A percentile compares a stretch with the other conserved stretches of the same genome.
phyloP scores from a whole-genome alignment of 306 rosid species.

The Citrullus mucosospermus region DNA sequence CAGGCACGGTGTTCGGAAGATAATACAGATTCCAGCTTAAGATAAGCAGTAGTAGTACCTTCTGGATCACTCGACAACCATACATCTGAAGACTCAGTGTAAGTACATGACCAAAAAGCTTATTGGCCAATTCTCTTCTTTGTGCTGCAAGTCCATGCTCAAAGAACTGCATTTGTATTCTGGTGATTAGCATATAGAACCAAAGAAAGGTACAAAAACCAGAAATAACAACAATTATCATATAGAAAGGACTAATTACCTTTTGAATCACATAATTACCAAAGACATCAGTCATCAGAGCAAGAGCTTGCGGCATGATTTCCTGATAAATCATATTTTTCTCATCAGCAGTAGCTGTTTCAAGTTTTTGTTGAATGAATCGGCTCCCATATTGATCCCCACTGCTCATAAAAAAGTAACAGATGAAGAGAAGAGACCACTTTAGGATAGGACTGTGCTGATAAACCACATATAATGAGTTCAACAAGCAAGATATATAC shows the following conservation, averaged over 20 bases:
- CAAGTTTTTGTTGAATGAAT: slow-evolving; percentile 89
- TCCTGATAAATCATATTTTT: slow-evolving; percentile 91
- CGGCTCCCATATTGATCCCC: slow-evolving; percentile 93
- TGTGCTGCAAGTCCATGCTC: slow-evolving; percentile 87
- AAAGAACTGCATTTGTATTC: slow-evolving; percentile 50
- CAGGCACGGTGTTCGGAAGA: neutral
- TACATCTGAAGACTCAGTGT: slow-evolving; percentile 96
- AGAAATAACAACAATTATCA: neutral
- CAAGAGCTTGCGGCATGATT: slow-evolving; percentile 93
- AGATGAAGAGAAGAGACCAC: neutral
- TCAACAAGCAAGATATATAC: neutral
- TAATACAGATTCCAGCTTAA: neutral
- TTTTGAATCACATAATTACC: slow-evolving; percentile 95
- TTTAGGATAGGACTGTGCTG: slow-evolving; percentile 7
- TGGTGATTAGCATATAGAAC: slow-evolving; percentile 7
- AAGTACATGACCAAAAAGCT: slow-evolving; percentile 68
- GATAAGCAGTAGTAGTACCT: slow-evolving; percentile 33
- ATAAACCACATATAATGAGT: slow-evolving; percentile 3
- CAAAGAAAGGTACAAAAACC: neutral
- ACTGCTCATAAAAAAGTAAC: slow-evolving; percentile 25
- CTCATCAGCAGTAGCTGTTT: slow-evolving; percentile 74
- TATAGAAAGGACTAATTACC: slow-evolving; percentile 28
- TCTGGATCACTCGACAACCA: slow-evolving; percentile 96
- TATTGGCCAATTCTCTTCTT: slow-evolving; percentile 84
- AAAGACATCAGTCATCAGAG: slow-evolving; percentile 90